Conservation (phyloP, 768 basidiomycete species). For the Leccinum imitatum region DNA sequence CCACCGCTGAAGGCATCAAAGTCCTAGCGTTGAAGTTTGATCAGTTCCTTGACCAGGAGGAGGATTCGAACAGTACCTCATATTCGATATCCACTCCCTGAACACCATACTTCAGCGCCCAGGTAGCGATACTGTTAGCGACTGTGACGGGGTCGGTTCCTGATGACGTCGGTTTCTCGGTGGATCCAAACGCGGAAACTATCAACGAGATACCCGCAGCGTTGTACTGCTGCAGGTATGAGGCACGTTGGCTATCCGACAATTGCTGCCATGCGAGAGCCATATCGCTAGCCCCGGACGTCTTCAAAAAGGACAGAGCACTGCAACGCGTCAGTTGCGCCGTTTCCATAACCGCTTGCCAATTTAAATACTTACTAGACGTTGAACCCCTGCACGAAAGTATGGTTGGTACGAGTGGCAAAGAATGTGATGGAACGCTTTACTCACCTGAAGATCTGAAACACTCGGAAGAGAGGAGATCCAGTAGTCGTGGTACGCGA, state of each 20-base stretch:
- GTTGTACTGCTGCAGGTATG: slow-evolving; percentile 47
- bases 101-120: slow-evolving; percentile 44
- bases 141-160: slow-evolving; percentile 33
- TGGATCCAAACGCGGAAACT: slow-evolving; percentile 52
- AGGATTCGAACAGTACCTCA: slow-evolving; percentile 28
- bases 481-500: slow-evolving; percentile 40
- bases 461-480: slow-evolving; percentile 43
- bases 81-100: slow-evolving; percentile 58
- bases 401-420: not conserved
- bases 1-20: slow-evolving; percentile 50
- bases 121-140: slow-evolving; percentile 44
- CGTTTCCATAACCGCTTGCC: not conserved
- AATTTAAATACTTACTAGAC: slow-evolving; percentile 28
- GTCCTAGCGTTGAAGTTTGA: slow-evolving; percentile 41
- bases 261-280: slow-evolving; percentile 43
- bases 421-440: not conserved
- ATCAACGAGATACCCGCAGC: slow-evolving; percentile 56
- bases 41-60: not conserved
- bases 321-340: slow-evolving; percentile 17
- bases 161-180: slow-evolving; percentile 37
- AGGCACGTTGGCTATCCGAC: slow-evolving; percentile 34
- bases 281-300: slow-evolving; percentile 43
- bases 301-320: slow-evolving; percentile 41
- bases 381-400: slow-evolving; percentile 29
- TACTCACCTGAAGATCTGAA: slow-evolving; percentile 42